These are phyloP conservation scores for Gleditsia sinensis DNA, from an alignment of 306 rosid genomes.

Conservation along the genomic window DNA sequence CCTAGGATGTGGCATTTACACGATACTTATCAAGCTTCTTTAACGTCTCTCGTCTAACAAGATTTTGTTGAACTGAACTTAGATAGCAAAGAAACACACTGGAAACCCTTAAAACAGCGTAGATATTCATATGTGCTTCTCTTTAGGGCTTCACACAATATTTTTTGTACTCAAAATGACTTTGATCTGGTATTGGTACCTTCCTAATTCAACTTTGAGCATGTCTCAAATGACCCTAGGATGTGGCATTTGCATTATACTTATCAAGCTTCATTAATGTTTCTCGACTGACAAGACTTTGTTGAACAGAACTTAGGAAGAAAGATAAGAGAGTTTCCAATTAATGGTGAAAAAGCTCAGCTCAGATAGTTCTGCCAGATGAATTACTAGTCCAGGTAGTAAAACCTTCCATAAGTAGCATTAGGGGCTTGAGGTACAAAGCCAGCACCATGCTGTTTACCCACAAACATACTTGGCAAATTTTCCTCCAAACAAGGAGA, in stretches of 20 bases:
- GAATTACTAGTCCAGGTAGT: no score
- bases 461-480: neutral
- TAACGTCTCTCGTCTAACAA: no score
- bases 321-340: no score
- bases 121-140: neutral
- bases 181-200: neutral
- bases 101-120: no score
- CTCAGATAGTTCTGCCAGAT: no score
- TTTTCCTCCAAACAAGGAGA: neutral
- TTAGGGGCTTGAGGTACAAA: neutral
- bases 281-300: neutral
- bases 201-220: neutral
- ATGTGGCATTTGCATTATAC: neutral
- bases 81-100: no score
- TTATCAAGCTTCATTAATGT: neutral
- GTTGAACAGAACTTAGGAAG: neutral
- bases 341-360: neutral
- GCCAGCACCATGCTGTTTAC: neutral
- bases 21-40: no score
- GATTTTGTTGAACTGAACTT: no score
- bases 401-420: neutral
- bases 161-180: neutral
- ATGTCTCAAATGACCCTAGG: neutral
- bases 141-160: neutral
- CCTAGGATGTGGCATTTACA: no score